These are phyloP conservation scores for Collybiopsis confluens DNA, from an alignment of 768 basidiomycete species.

Conservation along the genomic window DNA sequence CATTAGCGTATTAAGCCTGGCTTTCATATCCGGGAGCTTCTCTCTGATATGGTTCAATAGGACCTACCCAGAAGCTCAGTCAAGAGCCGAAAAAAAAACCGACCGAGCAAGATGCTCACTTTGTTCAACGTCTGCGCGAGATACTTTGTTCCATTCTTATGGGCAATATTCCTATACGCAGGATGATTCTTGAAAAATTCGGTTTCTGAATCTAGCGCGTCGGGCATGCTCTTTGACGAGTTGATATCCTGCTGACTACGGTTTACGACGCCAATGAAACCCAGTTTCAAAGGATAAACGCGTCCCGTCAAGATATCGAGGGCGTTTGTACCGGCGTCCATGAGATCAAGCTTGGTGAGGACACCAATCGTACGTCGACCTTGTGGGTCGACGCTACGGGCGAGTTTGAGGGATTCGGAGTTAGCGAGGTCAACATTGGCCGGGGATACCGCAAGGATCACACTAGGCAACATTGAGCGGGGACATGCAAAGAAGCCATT, in stretches of 20 bases:
- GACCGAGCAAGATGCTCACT: slow-evolving; percentile 38
- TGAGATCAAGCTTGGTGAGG: slow-evolving; percentile 94
- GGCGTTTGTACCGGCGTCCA: slow-evolving; percentile 99
- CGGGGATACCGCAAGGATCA: slow-evolving; percentile 94
- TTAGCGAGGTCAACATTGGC: slow-evolving; percentile 99
- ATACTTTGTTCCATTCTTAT: slow-evolving; percentile 96
- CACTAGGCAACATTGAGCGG: slow-evolving; percentile 39
- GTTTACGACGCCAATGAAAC: slow-evolving; percentile 97
- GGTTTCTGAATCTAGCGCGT: slow-evolving; percentile 78
- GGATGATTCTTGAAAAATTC: slow-evolving; percentile 91
- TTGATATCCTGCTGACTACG: slow-evolving; percentile 98
- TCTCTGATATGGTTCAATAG: slow-evolving; percentile 97
- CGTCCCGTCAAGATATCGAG: slow-evolving; percentile 94
- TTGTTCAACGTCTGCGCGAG: slow-evolving; percentile 92
- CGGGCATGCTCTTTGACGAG: slow-evolving; percentile 75
- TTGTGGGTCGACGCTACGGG: slow-evolving; percentile 92
- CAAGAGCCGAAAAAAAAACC: background rate
- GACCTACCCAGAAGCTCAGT: slow-evolving; percentile 44
- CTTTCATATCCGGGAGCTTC: slow-evolving; percentile 99
- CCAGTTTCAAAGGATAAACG: slow-evolving; percentile 95
- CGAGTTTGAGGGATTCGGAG: slow-evolving; percentile 95
- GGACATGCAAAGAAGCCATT: background rate
- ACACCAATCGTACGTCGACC: slow-evolving; percentile 96
- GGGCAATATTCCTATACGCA: slow-evolving; percentile 92
- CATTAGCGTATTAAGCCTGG: slow-evolving; percentile 94